A percentile compares a stretch with the other conserved stretches of the same genome.
phyloP scores from a whole-genome alignment of 129 eudicot species.

The Rutidosis leptorrhynchoides region DNA sequence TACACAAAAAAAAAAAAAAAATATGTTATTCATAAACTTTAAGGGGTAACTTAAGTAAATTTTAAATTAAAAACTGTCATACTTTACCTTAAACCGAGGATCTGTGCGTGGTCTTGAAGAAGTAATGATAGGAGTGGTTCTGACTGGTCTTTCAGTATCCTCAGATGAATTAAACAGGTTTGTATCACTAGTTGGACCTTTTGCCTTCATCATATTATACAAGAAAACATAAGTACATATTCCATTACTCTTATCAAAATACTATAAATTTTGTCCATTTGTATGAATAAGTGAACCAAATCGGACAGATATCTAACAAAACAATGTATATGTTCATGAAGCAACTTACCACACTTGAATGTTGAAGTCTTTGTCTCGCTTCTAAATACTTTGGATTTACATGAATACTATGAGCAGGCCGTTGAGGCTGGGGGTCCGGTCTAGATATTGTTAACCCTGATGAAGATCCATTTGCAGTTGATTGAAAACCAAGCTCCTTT shows the following conservation, averaged over 20 bases:
- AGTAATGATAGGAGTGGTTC: slow-evolving; percentile 33
- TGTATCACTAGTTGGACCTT: slow-evolving; percentile 40
- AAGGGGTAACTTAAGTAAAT: background rate
- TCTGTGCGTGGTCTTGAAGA: slow-evolving; percentile 48
- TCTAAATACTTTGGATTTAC: slow-evolving; percentile 92
- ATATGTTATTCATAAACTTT: background rate
- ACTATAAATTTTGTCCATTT: background rate
- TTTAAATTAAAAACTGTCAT: background rate
- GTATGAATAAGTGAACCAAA: background rate
- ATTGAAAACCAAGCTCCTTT: slow-evolving; percentile 71
- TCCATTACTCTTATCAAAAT: background rate
- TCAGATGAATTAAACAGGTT: slow-evolving; percentile 42
- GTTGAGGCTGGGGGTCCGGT: slow-evolving; percentile 52
- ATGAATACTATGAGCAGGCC: slow-evolving; percentile 81
- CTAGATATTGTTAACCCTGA: slow-evolving; percentile 46
- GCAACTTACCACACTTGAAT: slow-evolving; percentile 64
- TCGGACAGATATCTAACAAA: background rate
- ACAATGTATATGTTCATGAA: slow-evolving; percentile 1
- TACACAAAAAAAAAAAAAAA: background rate
- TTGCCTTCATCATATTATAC: slow-evolving; percentile 44
- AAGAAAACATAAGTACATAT: background rate
- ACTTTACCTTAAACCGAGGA: slow-evolving; percentile 52
- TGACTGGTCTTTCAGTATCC: slow-evolving; percentile 43
- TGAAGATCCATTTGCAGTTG: slow-evolving; percentile 60
- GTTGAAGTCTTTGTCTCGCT: slow-evolving; percentile 76